Conservation (phyloP, 495 filamentous ascomycete species). For the Immersiella caudata region DNA sequence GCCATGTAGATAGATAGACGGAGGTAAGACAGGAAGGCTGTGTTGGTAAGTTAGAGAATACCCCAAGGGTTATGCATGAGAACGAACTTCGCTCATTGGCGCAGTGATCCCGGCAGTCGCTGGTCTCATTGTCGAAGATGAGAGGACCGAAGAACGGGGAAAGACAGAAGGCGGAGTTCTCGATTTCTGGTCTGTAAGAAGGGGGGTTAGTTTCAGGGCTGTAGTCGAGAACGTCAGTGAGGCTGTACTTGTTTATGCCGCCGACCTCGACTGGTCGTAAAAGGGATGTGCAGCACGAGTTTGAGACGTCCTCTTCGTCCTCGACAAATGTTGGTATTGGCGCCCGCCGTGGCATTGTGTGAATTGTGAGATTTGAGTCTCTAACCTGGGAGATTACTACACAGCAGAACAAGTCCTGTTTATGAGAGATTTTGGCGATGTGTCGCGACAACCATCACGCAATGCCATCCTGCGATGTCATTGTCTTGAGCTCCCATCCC, state of each 20-base stretch:
- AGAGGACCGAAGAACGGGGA: conserved; percentile 75
- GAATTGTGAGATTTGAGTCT: not conserved
- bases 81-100: conserved; percentile 73
- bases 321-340: not conserved
- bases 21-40: conserved; percentile 89
- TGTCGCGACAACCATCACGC: not conserved
- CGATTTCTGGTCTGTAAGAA: not conserved
- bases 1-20: conserved; percentile 89
- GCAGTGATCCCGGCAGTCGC: conserved; percentile 85
- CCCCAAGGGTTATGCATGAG: not conserved
- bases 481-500: not conserved
- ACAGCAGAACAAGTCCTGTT: not conserved
- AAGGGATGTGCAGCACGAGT: conserved; percentile 18
- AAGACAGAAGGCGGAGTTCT: conserved; percentile 56
- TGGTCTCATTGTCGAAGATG: conserved; percentile 84
- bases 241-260: conserved; percentile 15
- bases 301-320: conserved; percentile 22
- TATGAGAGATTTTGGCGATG: not conserved
- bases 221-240: not conserved
- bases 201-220: not conserved
- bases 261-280: conserved; percentile 19
- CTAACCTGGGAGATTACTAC: not conserved
- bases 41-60: not conserved
- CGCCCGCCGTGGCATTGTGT: conserved; percentile 10
- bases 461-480: not conserved